phyloP scores from a whole-genome alignment of 305 asterid genomes.

The Ilex paraguariensis region DNA sequence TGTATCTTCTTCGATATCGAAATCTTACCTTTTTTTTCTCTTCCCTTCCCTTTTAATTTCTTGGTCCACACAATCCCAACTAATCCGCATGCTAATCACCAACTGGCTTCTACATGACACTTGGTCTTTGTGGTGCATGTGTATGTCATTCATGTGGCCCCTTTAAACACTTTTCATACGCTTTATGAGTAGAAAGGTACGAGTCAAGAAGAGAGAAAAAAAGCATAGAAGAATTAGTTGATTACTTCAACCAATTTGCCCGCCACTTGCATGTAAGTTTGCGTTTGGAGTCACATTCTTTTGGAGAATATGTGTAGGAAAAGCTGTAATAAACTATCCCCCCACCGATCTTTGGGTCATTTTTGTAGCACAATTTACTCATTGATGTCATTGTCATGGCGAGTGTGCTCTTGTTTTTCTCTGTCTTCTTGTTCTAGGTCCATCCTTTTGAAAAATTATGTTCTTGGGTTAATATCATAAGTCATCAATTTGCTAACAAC shows the following conservation, averaged over 20 bases:
- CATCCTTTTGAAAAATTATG: constrained; percentile 21
- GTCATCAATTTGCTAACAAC: constrained; percentile 24
- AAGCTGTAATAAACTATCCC: constrained; percentile 14
- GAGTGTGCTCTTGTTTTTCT: constrained; percentile 15
- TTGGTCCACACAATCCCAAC: too few species aligned
- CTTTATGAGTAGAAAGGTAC: background rate
- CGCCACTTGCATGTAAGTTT: constrained; percentile 16
- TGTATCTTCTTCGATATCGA: too few species aligned
- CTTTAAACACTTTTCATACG: too few species aligned
- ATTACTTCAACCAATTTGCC: constrained; percentile 7
- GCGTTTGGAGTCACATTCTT: constrained; percentile 7
- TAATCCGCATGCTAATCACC: too few species aligned
- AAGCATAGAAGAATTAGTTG: background rate
- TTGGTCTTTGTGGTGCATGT: too few species aligned
- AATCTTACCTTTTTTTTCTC: too few species aligned
- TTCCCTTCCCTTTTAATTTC: too few species aligned
- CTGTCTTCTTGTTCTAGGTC: constrained; percentile 5
- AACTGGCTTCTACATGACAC: too few species aligned
- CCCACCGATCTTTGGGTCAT: background rate
- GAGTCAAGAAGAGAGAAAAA: background rate
- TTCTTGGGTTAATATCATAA: constrained; percentile 12
- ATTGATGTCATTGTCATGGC: constrained; percentile 20
- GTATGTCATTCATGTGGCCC: too few species aligned
- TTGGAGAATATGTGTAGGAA: constrained; percentile 9
- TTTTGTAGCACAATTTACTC: background rate